phyloP scores from a whole-genome alignment of 495 filamentous ascomycete genomes.

The Penicillium cinerascens region DNA sequence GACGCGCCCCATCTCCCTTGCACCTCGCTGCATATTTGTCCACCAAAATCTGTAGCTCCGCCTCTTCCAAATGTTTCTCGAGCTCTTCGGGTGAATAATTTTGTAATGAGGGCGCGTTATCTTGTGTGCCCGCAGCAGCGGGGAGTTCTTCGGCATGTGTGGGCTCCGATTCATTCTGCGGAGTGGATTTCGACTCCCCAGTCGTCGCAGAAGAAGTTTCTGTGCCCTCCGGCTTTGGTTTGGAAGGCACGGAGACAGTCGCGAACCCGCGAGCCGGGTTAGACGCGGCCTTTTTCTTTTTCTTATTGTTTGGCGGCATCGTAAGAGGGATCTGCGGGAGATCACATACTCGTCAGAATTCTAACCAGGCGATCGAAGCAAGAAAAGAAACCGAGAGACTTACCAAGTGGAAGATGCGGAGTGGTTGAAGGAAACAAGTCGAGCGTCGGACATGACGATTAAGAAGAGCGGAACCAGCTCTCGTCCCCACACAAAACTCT shows the following conservation, averaged over 20 bases:
- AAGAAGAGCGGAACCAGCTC: conserved; percentile 17
- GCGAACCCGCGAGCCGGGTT: conserved; percentile 91
- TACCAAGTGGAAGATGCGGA: conserved; percentile 3
- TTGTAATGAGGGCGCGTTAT: conserved; percentile 36
- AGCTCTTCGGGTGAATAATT: conserved; percentile 75
- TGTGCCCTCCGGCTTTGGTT: conserved; percentile 43
- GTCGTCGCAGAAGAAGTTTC: conserved; percentile 30
- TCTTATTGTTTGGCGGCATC: conserved; percentile 78
- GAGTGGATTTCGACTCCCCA: conserved; percentile 35
- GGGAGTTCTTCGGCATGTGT: conserved; percentile 18
- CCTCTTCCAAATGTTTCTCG: conserved; percentile 74
- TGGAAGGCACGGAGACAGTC: conserved; percentile 85
- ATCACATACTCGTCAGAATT: not conserved
- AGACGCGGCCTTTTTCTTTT: conserved; percentile 76
- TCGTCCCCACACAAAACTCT: conserved; percentile 41
- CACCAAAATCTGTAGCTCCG: conserved; percentile 75
- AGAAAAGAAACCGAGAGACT: not conserved
- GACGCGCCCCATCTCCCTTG: conserved; percentile 62
- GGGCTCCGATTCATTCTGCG: conserved; percentile 41
- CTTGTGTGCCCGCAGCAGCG: conserved; percentile 16
- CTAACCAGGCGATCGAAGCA: not conserved
- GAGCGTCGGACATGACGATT: conserved; percentile 19
- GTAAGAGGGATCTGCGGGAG: conserved; percentile 17
- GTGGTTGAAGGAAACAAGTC: conserved; percentile 8
- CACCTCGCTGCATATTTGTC: conserved; percentile 75